Evolutionary conservation across 768 basidiomycete genomes (phyloP).

Genomic region (Rhizopogon vesiculosus): DNA sequence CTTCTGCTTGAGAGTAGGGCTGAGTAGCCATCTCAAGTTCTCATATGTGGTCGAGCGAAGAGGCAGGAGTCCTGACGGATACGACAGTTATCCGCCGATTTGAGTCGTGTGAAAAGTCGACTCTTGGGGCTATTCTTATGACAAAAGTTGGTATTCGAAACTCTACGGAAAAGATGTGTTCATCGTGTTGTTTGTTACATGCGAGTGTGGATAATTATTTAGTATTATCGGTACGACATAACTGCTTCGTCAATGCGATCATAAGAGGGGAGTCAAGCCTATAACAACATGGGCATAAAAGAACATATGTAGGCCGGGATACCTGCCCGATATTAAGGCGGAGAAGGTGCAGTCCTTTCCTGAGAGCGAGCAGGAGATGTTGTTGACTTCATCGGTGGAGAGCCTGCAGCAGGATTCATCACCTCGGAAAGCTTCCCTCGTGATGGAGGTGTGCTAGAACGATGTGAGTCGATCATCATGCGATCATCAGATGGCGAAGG

Average conservation of each 20-base stretch:
- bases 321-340: slow-evolving; percentile 10
- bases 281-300: slow-evolving; percentile 7
- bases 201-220: slow-evolving; percentile 23
- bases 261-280: not conserved
- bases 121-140: no score
- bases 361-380: slow-evolving; percentile 48
- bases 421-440: slow-evolving; percentile 51
- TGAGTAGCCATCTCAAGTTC: no score
- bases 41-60: no score
- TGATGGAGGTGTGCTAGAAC: slow-evolving; percentile 45
- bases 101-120: no score
- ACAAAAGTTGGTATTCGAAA: not conserved
- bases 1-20: no score
- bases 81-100: not conserved
- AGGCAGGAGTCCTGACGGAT: not conserved
- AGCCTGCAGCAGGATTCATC: slow-evolving; percentile 43
- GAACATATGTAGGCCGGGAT: not conserved
- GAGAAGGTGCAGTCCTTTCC: slow-evolving; percentile 27
- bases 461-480: slow-evolving; percentile 30
- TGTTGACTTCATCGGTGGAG: slow-evolving; percentile 47
- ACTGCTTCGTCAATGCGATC: slow-evolving; percentile 15
- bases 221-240: slow-evolving; percentile 18
- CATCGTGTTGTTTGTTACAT: slow-evolving; percentile 25
- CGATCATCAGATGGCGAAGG: slow-evolving; percentile 46
- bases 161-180: slow-evolving; percentile 14